Evolutionary conservation across 352 stramenopile species (phyloP).

Genomic region (Phytophthora kernoviae): DNA sequence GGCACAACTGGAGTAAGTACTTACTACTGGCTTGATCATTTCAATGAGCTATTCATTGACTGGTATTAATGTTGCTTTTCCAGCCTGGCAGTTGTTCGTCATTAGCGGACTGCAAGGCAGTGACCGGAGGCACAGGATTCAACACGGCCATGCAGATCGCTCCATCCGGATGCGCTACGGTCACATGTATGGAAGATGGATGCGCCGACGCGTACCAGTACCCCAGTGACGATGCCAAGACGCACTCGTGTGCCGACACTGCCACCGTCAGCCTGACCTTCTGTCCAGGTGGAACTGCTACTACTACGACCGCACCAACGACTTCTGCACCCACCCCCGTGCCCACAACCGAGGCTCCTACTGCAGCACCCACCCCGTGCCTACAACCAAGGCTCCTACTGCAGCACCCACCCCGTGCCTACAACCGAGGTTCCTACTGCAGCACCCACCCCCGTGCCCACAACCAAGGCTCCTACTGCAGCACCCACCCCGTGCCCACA

Average conservation of each 20-base stretch:
- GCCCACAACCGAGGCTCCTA: conserved; percentile 10
- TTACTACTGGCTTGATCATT: background rate
- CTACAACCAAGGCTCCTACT: conserved; percentile 9
- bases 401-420: background rate
- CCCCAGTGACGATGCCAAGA: conserved; percentile 62
- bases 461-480: background rate
- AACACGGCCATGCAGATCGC: conserved; percentile 72
- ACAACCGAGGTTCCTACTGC: conserved; percentile 11
- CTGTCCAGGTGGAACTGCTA: conserved; percentile 35
- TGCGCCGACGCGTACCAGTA: conserved; percentile 72
- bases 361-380: background rate
- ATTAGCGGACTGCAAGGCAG: conserved; percentile 53
- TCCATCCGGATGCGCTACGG: conserved; percentile 40
- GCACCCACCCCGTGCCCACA: background rate
- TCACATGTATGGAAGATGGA: conserved; percentile 57
- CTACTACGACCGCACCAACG: conserved; percentile 2
- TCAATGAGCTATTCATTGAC: conserved; percentile 2
- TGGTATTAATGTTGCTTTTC: conserved; percentile 5
- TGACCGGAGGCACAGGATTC: conserved; percentile 62
- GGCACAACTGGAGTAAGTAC: conserved; percentile 37
- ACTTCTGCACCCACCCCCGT: conserved; percentile 1
- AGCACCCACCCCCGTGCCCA: background rate
- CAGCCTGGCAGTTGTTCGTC: conserved; percentile 53
- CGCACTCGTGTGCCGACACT: conserved; percentile 41
- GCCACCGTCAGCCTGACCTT: conserved; percentile 52